Percentiles rank a stretch among this genome's conserved stretches.
Conservation (phyloP, 305 asterid species). For the Ruellia speciosa region DNA sequence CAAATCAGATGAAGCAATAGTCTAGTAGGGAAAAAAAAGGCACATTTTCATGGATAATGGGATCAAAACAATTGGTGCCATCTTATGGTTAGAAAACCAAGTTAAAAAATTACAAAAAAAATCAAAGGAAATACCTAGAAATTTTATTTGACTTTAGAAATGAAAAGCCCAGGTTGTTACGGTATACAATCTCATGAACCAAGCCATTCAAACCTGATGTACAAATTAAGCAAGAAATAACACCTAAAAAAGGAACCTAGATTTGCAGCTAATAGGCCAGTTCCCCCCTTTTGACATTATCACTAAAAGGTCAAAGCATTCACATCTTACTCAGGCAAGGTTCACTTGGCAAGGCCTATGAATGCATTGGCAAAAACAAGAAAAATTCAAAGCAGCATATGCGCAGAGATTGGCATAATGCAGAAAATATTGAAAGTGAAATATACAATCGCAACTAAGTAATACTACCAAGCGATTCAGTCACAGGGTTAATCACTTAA, state of each 20-base stretch:
- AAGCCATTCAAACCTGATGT: not conserved
- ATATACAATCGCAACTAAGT: no score
- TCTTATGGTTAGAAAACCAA: not conserved
- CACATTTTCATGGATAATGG: not conserved
- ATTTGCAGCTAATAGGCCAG: no score
- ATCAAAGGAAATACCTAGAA: not conserved
- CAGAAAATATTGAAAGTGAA: no score
- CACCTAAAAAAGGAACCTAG: no score
- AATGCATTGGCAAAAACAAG: no score
- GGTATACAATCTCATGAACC: not conserved
- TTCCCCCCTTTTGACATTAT: no score
- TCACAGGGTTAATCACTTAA: not conserved
- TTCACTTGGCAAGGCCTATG: no score
- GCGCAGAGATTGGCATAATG: no score
- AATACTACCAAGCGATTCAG: not conserved
- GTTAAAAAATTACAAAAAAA: not conserved
- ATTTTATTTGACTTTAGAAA: not conserved
- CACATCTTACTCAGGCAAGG: no score
- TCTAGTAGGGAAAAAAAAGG: not conserved
- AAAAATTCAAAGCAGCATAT: no score
- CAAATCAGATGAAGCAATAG: not conserved
- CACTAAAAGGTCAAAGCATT: no score
- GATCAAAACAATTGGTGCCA: not conserved
- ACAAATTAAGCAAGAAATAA: not conserved
- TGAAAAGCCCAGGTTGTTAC: not conserved